phyloP scores from a whole-genome alignment of 148 eudicot species.

The Spergularia bocconei region DNA sequence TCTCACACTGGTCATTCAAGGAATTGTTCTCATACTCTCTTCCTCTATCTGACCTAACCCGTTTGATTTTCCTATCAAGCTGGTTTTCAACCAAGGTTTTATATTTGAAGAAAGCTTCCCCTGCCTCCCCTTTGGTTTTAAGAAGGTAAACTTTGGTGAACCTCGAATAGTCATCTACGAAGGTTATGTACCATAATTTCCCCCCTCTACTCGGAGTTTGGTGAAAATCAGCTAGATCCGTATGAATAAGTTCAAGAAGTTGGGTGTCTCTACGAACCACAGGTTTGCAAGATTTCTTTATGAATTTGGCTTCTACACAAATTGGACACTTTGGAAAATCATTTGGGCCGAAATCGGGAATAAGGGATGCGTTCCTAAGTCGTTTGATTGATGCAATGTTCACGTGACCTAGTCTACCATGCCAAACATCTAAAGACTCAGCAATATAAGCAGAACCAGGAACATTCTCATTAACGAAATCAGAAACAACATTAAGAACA shows the following conservation, averaged over 20 bases:
- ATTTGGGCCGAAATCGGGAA: neutral
- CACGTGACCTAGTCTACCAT: neutral
- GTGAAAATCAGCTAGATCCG: neutral
- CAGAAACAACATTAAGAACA: neutral
- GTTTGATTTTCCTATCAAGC: too few relatives aligned
- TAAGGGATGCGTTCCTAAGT: neutral
- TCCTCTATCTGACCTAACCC: too few relatives aligned
- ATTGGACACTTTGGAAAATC: neutral
- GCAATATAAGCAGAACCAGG: constrained; percentile 8
- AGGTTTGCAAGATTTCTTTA: neutral
- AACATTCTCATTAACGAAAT: neutral
- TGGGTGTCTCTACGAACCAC: neutral
- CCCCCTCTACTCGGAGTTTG: neutral
- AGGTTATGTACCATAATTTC: neutral
- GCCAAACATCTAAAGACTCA: constrained; percentile 4
- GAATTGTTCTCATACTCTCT: too few relatives aligned
- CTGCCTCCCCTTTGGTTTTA: neutral
- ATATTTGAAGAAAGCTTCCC: neutral
- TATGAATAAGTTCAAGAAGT: neutral
- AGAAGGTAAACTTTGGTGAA: neutral
- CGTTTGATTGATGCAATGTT: neutral
- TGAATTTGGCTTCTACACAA: constrained; percentile 1
- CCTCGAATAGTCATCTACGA: neutral
- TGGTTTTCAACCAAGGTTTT: too few relatives aligned
- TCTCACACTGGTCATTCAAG: too few relatives aligned